Conservation (phyloP, 23 red algal genomes). For the Gracilaria domingensis region DNA sequence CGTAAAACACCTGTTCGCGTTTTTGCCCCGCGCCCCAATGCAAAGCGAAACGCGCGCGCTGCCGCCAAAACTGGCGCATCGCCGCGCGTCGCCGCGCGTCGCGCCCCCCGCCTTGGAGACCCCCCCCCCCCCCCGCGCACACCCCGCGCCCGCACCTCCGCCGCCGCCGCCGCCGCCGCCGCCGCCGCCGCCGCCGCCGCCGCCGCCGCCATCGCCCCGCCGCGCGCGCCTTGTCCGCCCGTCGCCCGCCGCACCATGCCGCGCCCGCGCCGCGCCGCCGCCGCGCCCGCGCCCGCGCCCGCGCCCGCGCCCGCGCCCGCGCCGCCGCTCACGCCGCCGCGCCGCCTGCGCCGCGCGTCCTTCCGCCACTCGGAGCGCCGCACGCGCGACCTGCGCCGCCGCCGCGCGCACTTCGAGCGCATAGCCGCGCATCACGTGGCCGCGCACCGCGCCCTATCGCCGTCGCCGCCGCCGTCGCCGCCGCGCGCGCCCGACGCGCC, state of each 20-base stretch:
- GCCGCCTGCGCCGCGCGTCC: constrained; percentile 55
- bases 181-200: too few species aligned
- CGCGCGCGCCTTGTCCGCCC: not conserved
- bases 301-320: not conserved
- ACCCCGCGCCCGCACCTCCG: too few species aligned
- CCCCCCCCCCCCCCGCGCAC: too few species aligned
- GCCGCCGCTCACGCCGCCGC: constrained; percentile 17
- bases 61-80: constrained; percentile 14
- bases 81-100: too few species aligned
- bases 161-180: too few species aligned
- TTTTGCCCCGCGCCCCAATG: not conserved
- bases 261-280: not conserved
- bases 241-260: not conserved
- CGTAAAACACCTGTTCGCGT: not conserved
- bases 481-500: not conserved
- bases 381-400: constrained; percentile 15
- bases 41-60: not conserved
- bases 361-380: constrained; percentile 10
- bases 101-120: too few species aligned
- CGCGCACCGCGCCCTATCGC: not conserved
- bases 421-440: constrained; percentile 45
- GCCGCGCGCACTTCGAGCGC: constrained; percentile 59
- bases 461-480: not conserved
- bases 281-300: not conserved
- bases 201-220: too few species aligned